Evolutionary conservation across 371 early-diverging fungal genomes (phyloP).

Genomic region (Apophysomyces ossiformis): DNA sequence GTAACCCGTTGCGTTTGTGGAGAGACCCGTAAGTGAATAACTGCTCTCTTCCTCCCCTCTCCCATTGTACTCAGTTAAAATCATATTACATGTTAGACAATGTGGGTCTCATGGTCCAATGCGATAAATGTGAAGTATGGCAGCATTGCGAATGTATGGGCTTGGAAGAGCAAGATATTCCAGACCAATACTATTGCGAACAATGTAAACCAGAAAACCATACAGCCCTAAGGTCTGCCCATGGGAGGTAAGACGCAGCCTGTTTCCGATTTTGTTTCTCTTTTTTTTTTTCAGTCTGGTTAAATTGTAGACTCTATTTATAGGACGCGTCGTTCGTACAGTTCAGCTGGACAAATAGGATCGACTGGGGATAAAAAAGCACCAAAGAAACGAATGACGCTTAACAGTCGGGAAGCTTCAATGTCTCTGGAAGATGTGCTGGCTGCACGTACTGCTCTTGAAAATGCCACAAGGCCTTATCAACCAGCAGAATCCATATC

Average conservation of each 20-base stretch:
- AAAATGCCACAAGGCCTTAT: constrained; percentile 15
- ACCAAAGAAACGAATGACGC: constrained; percentile 59
- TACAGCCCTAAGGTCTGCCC: constrained; percentile 15
- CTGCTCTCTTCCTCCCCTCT: neutral
- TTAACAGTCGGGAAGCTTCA: constrained; percentile 62
- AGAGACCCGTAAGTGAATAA: constrained; percentile 59
- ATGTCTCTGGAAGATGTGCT: constrained; percentile 58
- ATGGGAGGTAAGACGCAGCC: constrained; percentile 30
- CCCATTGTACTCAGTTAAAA: no score
- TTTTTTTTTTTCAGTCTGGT: neutral
- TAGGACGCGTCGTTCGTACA: constrained; percentile 24
- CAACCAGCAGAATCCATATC: neutral
- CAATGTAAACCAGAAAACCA: constrained; percentile 59
- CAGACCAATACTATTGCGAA: constrained; percentile 88
- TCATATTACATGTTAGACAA: constrained; percentile 27
- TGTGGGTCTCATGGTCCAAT: constrained; percentile 84
- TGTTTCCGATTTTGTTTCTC: neutral
- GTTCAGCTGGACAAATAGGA: constrained; percentile 15
- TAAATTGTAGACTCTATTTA: neutral
- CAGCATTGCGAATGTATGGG: constrained; percentile 88
- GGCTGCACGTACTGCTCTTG: constrained; percentile 46
- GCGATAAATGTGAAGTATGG: constrained; percentile 88
- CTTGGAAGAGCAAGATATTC: constrained; percentile 68
- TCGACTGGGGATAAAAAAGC: constrained; percentile 30
- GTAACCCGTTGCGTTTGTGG: constrained; percentile 80